Conservation (phyloP, 2,329 filamentous ascomycete genomes). For the Microcyclospora tardicrescens region DNA sequence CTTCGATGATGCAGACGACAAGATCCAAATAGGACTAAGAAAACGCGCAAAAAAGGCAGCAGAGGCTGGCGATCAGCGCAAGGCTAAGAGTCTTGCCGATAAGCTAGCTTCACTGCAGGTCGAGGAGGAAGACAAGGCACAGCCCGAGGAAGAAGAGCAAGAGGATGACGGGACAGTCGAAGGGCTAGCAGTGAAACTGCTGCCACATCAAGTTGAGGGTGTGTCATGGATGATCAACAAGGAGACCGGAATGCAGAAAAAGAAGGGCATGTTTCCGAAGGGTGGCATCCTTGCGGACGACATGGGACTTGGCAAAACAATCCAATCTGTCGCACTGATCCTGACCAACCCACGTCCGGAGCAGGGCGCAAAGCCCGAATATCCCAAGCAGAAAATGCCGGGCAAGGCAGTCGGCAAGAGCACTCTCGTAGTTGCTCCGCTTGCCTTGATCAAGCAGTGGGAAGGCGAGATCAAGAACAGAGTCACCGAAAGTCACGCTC, state of each 20-base stretch:
- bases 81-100: constrained; percentile 29
- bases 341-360: constrained; percentile 60
- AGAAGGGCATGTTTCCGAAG: constrained; percentile 64
- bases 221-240: constrained; percentile 91
- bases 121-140: constrained; percentile 34
- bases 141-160: constrained; percentile 36
- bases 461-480: constrained; percentile 83
- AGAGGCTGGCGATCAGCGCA: constrained; percentile 20
- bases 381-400: constrained; percentile 53
- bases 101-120: constrained; percentile 33
- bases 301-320: constrained; percentile 92
- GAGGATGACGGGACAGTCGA: constrained; percentile 54
- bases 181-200: constrained; percentile 72
- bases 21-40: constrained; percentile 31
- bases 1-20: constrained; percentile 59
- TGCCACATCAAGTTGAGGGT: constrained; percentile 90
- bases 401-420: constrained; percentile 53
- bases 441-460: constrained; percentile 95
- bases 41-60: constrained; percentile 32
- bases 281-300: constrained; percentile 94
- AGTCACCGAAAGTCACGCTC: constrained; percentile 52
- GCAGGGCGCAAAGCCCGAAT: constrained; percentile 35
- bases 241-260: constrained; percentile 75
- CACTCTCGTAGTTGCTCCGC: constrained; percentile 81
- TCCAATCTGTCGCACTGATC: constrained; percentile 83